A percentile compares a stretch with the other conserved stretches of the same genome.
Conservation (phyloP, 2,329 filamentous ascomycete genomes). For the Pseudocercospora fuligena region DNA sequence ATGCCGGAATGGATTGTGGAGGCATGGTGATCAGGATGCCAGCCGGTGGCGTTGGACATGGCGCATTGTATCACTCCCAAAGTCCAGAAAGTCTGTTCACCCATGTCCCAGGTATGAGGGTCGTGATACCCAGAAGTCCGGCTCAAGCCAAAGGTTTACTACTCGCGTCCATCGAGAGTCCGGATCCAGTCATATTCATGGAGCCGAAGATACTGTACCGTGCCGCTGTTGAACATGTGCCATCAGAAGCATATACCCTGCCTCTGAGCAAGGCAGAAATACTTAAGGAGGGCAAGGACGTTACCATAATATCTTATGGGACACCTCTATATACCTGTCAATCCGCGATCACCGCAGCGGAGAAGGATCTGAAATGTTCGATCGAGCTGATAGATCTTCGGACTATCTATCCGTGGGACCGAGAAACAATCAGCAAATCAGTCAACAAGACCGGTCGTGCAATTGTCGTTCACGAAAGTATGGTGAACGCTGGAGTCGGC, state of each 20-base stretch:
- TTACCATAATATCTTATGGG: constrained; percentile 87
- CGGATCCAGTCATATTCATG: constrained; percentile 90
- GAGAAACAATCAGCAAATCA: constrained; percentile 76
- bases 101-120: constrained; percentile 82
- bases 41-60: constrained; percentile 85
- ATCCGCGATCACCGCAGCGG: constrained; percentile 73
- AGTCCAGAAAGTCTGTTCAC: constrained; percentile 87
- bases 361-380: constrained; percentile 74
- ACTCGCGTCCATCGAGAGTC: constrained; percentile 73
- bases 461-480: constrained; percentile 88
- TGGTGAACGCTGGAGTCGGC: constrained; percentile 87
- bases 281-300: constrained; percentile 75
- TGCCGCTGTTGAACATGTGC: constrained; percentile 89
- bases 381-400: constrained; percentile 87
- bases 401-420: constrained; percentile 91
- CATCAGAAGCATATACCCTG: constrained; percentile 77
- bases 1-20: constrained; percentile 57
- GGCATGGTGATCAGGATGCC: constrained; percentile 90
- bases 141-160: constrained; percentile 87
- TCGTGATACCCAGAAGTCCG: constrained; percentile 85
- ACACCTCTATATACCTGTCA: constrained; percentile 86
- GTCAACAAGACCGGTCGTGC: constrained; percentile 86
- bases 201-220: constrained; percentile 93
- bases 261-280: constrained; percentile 86
- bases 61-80: constrained; percentile 86